Conservation (phyloP, 306 rosid species). For the Nissolia schottii region DNA sequence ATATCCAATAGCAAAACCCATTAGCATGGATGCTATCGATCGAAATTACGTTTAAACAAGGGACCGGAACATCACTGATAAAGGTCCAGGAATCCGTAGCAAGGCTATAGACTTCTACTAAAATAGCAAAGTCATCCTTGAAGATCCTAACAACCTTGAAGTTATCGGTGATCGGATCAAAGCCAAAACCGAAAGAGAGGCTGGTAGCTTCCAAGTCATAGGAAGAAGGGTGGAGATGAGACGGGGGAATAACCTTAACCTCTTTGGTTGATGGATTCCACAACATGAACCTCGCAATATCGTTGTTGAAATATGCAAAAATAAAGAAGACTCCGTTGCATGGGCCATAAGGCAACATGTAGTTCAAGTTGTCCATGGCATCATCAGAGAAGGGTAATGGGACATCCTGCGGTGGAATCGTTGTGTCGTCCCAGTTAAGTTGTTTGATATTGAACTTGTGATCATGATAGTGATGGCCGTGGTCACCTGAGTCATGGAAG, state of each 20-base stretch:
- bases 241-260: background rate
- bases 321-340: conserved; percentile 3
- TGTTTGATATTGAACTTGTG: too few species aligned
- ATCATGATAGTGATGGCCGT: too few species aligned
- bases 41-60: too few species aligned
- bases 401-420: background rate
- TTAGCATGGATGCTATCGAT: too few species aligned
- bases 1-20: too few species aligned
- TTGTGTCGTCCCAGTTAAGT: too few species aligned
- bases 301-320: background rate
- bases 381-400: background rate
- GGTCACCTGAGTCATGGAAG: too few species aligned
- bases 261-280: background rate
- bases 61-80: too few species aligned
- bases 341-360: background rate
- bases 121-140: background rate
- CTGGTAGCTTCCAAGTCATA: too few species aligned
- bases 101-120: background rate
- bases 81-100: background rate
- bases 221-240: too few species aligned
- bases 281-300: background rate
- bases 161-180: background rate
- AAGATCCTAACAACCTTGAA: background rate
- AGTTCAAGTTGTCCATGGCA: background rate
- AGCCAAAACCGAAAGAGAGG: background rate